Evolutionary conservation across 495 filamentous ascomycete species (phyloP).

Genomic region (Tuber magnatum): DNA sequence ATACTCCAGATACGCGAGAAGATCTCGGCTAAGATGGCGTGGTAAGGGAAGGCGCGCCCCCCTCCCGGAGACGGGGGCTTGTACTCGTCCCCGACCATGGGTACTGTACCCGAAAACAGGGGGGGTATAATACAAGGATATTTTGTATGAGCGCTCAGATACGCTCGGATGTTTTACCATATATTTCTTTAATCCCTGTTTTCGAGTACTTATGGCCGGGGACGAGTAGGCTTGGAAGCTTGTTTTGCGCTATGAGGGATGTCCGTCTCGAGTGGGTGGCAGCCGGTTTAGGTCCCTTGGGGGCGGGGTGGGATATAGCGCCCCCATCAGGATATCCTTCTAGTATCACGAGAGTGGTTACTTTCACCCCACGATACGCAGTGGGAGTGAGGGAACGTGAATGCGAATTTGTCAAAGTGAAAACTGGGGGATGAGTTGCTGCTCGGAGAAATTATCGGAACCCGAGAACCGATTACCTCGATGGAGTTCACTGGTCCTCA

Average conservation of each 20-base stretch:
- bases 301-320: neutral
- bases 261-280: neutral
- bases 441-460: neutral
- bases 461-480: neutral
- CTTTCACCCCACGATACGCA: neutral
- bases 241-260: neutral
- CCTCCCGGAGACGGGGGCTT: neutral
- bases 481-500: neutral
- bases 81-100: too few relatives aligned
- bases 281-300: neutral
- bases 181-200: too few relatives aligned
- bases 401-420: neutral
- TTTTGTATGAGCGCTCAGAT: too few relatives aligned
- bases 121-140: too few relatives aligned
- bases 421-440: neutral
- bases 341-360: neutral
- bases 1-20: constrained; percentile 36
- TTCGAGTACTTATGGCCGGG: too few relatives aligned
- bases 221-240: neutral
- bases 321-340: neutral
- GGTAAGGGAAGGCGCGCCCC: neutral
- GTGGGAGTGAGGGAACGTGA: neutral
- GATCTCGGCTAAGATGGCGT: constrained; percentile 19
- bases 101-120: too few relatives aligned
- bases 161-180: too few relatives aligned